These are phyloP conservation scores for Cutaneotrichosporon sp. DNA, from an alignment of 1,284 basidiomycete genomes.

Conservation along the genomic window DNA sequence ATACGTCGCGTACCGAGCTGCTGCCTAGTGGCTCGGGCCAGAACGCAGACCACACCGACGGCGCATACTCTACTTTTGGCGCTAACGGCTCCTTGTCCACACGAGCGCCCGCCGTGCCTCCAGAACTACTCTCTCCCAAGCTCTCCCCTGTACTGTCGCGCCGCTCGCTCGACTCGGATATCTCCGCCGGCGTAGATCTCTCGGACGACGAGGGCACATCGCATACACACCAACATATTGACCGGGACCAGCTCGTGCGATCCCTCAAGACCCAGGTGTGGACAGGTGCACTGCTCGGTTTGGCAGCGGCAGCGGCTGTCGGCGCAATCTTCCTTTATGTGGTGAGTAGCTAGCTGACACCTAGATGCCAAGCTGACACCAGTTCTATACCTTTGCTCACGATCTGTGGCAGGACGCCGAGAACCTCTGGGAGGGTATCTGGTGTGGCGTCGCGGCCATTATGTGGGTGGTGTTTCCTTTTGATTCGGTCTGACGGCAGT, in stretches of 20 bases:
- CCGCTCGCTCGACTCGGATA: conserved; percentile 8
- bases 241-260: conserved; percentile 17
- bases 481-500: conserved; percentile 6
- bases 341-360: conserved; percentile 22
- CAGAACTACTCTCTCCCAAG: conserved; percentile 13
- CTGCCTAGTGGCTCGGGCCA: background rate
- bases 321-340: conserved; percentile 50
- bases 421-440: conserved; percentile 59
- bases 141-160: conserved; percentile 2
- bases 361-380: background rate
- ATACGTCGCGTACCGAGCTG: conserved; percentile 10
- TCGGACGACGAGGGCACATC: conserved; percentile 10
- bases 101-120: conserved; percentile 12
- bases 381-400: conserved; percentile 50
- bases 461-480: conserved; percentile 20
- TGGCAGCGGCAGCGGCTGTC: conserved; percentile 66
- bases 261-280: conserved; percentile 59
- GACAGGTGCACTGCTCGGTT: conserved; percentile 62
- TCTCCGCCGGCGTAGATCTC: conserved; percentile 2
- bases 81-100: background rate
- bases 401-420: conserved; percentile 61
- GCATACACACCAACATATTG: background rate
- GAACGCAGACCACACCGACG: too few species aligned
- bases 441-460: conserved; percentile 62
- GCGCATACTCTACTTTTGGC: conserved; percentile 11